Evolutionary conservation across 2,329 filamentous ascomycete genomes (phyloP), one percentile per base, ranked within the genome.

Genomic region (Lomentospora prolificans): DNA sequence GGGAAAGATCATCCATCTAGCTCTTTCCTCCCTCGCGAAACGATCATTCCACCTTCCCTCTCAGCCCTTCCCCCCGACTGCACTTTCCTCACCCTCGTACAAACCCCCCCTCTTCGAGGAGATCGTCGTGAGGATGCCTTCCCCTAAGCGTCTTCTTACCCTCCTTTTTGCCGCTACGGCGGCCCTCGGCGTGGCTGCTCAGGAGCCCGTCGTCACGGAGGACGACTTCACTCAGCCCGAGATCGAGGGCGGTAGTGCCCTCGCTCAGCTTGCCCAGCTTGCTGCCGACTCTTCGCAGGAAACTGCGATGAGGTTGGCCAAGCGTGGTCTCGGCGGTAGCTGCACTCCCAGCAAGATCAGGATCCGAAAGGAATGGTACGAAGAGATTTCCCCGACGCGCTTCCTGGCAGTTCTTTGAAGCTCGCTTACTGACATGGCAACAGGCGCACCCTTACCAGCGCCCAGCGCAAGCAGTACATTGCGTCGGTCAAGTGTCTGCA

Each of bases 401-500:
- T n/a, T 12, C 31, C 10, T 17, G 14, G 3, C 36, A 3, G 12
- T 17, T n/a, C 10, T 39, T 39, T 53, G 22, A 41, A 36, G 28
- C 22, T 33, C 41, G 2, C 9, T 25, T 48, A n/a, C n/a, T n/a
- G n/a, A 24, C 25, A 19, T 7, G 7, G 12, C 10, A 22, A 5
- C 24, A 62, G 61, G 61, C 59, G 61, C 31, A 58, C 58, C 6
- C 53, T 63, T 24, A 58, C 51, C 27, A 57, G 48, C 4, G 44
- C 46, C 8, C 55, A 62, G 55, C 60, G 60, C 57, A 22, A 66
- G 8, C 46, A 55, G 8, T 65, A 65, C 56, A 62, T 64, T 17
- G 28, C 31, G 22, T 60, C 62, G 1, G 62, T 64, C 30, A 57
- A 62, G 27, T 64, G 63, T 28, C 57, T 65, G 2, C 57, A 60